These are phyloP conservation scores for Moesziomyces parantarcticus DNA, from an alignment of 1,284 basidiomycete genomes.

Conservation along the genomic window DNA sequence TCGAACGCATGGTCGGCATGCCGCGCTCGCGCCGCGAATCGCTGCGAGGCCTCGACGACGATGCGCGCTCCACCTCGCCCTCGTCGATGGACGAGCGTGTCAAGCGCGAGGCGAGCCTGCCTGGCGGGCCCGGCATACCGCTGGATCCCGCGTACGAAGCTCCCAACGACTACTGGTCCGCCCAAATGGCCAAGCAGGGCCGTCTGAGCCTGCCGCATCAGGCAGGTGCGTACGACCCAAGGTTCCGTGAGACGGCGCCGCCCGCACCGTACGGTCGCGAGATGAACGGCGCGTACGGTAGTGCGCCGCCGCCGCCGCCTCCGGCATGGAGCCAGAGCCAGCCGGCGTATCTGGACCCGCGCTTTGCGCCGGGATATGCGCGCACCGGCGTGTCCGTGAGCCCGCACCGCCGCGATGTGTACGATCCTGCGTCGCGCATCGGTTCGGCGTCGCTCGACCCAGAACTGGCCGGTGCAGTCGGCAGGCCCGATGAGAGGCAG, in stretches of 20 bases:
- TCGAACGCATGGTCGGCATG: conserved; percentile 59
- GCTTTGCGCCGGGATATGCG: conserved; percentile 31
- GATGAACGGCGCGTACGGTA: conserved; percentile 8
- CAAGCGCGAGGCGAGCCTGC: conserved; percentile 39
- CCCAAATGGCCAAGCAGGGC: conserved; percentile 36
- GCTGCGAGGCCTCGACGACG: conserved; percentile 37
- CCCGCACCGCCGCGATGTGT: conserved; percentile 25
- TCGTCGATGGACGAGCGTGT: conserved; percentile 32
- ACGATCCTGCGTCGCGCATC: conserved; percentile 26
- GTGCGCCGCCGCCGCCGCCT: conserved; percentile 17
- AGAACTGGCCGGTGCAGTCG: conserved; percentile 21
- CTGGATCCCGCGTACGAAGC: conserved; percentile 32
- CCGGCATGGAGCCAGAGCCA: conserved; percentile 28
- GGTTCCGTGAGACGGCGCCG: conserved; percentile 39
- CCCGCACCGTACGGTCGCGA: conserved; percentile 37
- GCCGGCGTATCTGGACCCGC: conserved; percentile 29
- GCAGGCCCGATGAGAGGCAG: neutral
- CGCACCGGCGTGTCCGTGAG: conserved; percentile 35
- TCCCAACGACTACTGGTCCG: conserved; percentile 42
- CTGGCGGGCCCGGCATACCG: conserved; percentile 26
- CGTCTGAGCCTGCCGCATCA: conserved; percentile 44
- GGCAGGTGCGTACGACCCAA: conserved; percentile 19
- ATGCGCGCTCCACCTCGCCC: conserved; percentile 38
- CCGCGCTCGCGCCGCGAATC: conserved; percentile 48
- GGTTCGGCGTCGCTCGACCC: conserved; percentile 33